Conservation (phyloP, 129 eudicot genomes). For the Apium graveolens region DNA sequence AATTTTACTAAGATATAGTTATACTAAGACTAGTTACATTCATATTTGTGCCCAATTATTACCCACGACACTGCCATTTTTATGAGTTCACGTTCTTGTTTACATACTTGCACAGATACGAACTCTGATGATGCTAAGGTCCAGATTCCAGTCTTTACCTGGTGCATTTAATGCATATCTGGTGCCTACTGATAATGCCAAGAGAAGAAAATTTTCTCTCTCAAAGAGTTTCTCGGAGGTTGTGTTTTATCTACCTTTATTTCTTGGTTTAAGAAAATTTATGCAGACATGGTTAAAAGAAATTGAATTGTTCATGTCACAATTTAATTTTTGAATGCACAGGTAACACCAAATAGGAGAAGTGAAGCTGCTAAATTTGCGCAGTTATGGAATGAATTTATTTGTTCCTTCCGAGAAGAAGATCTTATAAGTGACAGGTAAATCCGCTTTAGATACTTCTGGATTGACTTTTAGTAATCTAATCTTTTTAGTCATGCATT, state of each 20-base stretch:
- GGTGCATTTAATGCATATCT: constrained; percentile 87
- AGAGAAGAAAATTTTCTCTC: constrained; percentile 62
- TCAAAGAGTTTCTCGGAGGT: constrained; percentile 82
- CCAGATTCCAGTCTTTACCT: constrained; percentile 89
- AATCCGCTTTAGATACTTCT: constrained; percentile 23
- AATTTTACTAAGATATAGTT: neutral
- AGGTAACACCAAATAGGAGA: constrained; percentile 83
- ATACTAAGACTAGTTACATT: neutral
- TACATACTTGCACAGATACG: constrained; percentile 56
- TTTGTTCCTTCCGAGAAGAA: constrained; percentile 87
- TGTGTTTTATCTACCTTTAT: neutral
- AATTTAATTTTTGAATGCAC: constrained; percentile 1
- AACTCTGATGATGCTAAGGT: constrained; percentile 84
- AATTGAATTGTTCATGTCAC: neutral
- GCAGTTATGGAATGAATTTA: constrained; percentile 96
- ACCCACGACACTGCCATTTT: neutral
- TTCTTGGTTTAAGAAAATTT: neutral
- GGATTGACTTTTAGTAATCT: constrained; percentile 13
- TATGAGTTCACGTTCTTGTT: neutral
- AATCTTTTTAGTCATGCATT: neutral
- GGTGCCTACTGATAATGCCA: constrained; percentile 72
- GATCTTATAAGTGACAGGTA: constrained; percentile 98
- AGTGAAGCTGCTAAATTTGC: constrained; percentile 96
- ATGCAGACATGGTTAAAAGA: neutral
- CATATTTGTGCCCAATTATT: neutral